Base-by-base conservation (phyloP, 2,329 filamentous ascomycete species). In the Pseudogymnoascus sp. region DNA sequence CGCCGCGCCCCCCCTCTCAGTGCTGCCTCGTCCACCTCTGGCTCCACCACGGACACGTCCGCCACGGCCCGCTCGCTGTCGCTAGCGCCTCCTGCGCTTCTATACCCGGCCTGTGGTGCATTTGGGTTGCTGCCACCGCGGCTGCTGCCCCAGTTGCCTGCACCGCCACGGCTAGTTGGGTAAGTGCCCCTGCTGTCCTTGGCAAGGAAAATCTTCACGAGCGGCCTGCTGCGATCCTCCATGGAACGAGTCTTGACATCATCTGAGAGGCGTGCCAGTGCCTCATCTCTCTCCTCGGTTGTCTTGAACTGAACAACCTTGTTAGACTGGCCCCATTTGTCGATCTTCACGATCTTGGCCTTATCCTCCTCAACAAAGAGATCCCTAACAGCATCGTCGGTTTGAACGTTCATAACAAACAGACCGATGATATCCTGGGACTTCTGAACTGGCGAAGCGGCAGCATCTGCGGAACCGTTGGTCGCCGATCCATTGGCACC, bases 221-320 rank as follows among this genome's bases (percentile, higher is more conserved):
- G 84, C 12, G 91, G 90, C 76, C 89, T 90, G 66, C 88, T 88
- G 66, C 90, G 86, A 66, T 91, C 89, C 70, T 88, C 88, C 33
- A 85, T 73, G 62, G 75, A 82, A 67, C 85, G 83, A 66, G 86
- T 89, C 81, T 93, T 93, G 69, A 88, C 82, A 45, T 95, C 90
- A 12, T 87, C 82, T 4, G 91, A 84, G 63, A 96, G 81, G 67
- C 86, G 87, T 43, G 86, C 83, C 71, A 96, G 82, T 35, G 92
- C 91, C 35, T 83, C 85, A 69, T 93, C 90, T 71, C 93, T 90
- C 59, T 96, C 90, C 68, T 96, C 89, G 2, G 80, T 72, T 2
- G 83, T 90, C 72, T 88, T 86, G 78, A 97, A 97, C 67, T 93
- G 88, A 25, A 91, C 91, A 59, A 96, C 90, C 77, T 88, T 93